These are phyloP conservation scores for Astrothelium macrocarpum DNA, from an alignment of 495 filamentous ascomycete genomes.

Conservation along the genomic window DNA sequence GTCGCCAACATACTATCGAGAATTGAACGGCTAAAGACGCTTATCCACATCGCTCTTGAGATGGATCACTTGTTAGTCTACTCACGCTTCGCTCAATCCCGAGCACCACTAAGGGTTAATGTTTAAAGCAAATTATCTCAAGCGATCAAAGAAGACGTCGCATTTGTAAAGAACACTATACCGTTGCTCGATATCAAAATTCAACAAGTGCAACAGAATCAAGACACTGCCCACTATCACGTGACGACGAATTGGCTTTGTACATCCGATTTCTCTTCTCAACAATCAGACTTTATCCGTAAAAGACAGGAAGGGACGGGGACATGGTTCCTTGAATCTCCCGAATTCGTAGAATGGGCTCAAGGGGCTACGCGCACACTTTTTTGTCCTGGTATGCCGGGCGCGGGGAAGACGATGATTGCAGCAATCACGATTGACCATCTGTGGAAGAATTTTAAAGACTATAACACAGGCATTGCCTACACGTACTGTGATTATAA, in stretches of 20 bases:
- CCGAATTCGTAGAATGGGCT: slow-evolving; percentile 31
- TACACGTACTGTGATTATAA: slow-evolving; percentile 38
- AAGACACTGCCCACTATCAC: neutral
- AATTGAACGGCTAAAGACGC: slow-evolving; percentile 27
- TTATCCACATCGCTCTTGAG: slow-evolving; percentile 23
- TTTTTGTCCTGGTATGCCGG: slow-evolving; percentile 35
- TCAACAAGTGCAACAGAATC: neutral
- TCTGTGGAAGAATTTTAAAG: slow-evolving; percentile 14
- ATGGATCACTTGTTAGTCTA: slow-evolving; percentile 27
- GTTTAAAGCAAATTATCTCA: slow-evolving; percentile 15
- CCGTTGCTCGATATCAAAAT: neutral
- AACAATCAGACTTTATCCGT: slow-evolving; percentile 30
- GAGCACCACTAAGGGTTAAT: neutral
- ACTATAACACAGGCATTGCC: slow-evolving; percentile 27
- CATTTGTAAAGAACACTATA: neutral
- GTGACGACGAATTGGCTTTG: neutral
- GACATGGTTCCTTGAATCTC: slow-evolving; percentile 33
- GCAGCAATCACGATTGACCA: slow-evolving; percentile 27
- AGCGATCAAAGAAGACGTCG: slow-evolving; percentile 18
- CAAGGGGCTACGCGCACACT: slow-evolving; percentile 21
- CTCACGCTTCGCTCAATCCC: neutral
- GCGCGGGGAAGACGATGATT: slow-evolving; percentile 25
- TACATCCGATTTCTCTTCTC: slow-evolving; percentile 13
- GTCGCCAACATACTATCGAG: slow-evolving; percentile 15
- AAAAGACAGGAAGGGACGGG: slow-evolving; percentile 34